phyloP scores from a whole-genome alignment of 164 flowering plant genomes.

The Amborella trichopoda region DNA sequence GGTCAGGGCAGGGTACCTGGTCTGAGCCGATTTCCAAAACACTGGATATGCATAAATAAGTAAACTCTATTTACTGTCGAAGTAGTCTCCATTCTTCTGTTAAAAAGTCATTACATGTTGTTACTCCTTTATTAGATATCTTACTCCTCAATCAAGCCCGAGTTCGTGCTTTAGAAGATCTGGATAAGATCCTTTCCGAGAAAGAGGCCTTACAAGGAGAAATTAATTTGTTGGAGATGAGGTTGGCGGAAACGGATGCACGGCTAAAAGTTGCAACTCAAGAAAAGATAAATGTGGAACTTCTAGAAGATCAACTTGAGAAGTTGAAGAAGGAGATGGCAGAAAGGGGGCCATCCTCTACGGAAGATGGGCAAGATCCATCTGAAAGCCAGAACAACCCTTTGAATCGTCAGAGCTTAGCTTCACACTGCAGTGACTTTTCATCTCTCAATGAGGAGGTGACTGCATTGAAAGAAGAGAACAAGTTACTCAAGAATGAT shows the following conservation, averaged over 20 bases:
- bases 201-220: constrained; percentile 77
- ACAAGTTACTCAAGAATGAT: constrained; percentile 47
- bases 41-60: too few relatives aligned
- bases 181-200: constrained; percentile 58
- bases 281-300: constrained; percentile 70
- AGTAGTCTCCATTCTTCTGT: background rate
- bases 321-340: constrained; percentile 45
- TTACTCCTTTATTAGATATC: constrained; percentile 36
- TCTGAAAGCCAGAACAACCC: constrained; percentile 8
- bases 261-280: constrained; percentile 68
- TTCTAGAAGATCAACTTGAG: constrained; percentile 58
- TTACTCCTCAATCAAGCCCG: constrained; percentile 88
- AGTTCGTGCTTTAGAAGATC: constrained; percentile 64
- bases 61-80: background rate
- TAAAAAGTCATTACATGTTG: constrained; percentile 1
- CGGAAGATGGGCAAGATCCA: constrained; percentile 11
- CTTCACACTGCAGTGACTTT: constrained; percentile 9
- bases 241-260: constrained; percentile 86
- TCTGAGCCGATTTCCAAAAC: too few relatives aligned
- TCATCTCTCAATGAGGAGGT: constrained; percentile 47
- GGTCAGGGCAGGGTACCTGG: too few relatives aligned
- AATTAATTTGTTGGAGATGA: constrained; percentile 63
- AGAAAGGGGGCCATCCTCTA: constrained; percentile 22
- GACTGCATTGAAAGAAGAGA: constrained; percentile 47
- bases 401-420: constrained; percentile 8